A percentile compares a stretch with the other conserved stretches of the same genome.
Conservation (phyloP, 306 rosid species). For the barrel medic (Medicago truncatula) region DNA sequence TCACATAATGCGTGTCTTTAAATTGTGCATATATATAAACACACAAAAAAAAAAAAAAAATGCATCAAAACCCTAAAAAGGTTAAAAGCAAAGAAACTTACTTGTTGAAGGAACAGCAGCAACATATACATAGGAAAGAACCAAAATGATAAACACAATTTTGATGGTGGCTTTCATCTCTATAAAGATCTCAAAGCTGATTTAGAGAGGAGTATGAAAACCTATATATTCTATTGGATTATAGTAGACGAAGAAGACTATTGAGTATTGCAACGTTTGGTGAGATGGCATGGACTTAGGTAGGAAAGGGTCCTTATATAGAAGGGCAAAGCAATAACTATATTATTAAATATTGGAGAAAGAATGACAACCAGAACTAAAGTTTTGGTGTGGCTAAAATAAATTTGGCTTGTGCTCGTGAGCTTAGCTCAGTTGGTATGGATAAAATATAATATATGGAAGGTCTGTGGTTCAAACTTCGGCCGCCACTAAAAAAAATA, state of each 20-base stretch:
- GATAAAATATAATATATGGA: no score
- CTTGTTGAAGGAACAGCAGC: conserved; percentile 19
- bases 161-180: conserved; percentile 42
- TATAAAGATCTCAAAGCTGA: conserved; percentile 33
- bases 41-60: background rate
- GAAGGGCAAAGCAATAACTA: conserved; percentile 18
- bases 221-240: conserved; percentile 4
- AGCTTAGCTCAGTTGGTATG: no score
- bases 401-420: no score
- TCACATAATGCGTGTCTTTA: background rate
- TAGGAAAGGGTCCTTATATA: conserved; percentile 41
- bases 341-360: conserved; percentile 38
- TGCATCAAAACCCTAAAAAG: conserved; percentile 45
- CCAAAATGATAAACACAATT: conserved; percentile 36
- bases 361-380: no score
- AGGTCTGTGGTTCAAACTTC: no score
- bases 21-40: background rate
- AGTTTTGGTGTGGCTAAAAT: no score
- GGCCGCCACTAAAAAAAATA: no score
- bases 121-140: conserved; percentile 34
- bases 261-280: conserved; percentile 18
- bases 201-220: background rate
- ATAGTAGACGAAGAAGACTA: conserved; percentile 6
- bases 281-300: conserved; percentile 33
- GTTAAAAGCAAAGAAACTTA: conserved; percentile 10